Conservation (phyloP, 1,284 basidiomycete species). For the Marasmius sp. region DNA sequence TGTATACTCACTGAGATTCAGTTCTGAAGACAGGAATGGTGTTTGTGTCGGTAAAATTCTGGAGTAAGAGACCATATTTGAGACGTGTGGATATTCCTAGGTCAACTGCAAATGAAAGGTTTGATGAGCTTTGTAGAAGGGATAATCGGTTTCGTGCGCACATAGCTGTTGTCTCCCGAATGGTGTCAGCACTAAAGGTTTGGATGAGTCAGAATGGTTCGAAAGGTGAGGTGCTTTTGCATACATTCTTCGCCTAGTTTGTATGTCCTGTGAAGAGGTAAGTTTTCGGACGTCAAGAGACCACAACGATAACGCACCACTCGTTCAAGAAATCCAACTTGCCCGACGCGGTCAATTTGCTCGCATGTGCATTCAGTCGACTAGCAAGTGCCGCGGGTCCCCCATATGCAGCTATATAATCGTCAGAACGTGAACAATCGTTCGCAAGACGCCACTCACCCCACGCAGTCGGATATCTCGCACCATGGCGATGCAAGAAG, state of each 20-base stretch:
- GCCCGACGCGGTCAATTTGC: conserved; percentile 62
- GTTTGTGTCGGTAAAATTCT: conserved; percentile 76
- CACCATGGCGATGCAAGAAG: conserved; percentile 78
- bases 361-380: conserved; percentile 53
- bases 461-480: conserved; percentile 76
- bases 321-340: conserved; percentile 72
- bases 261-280: conserved; percentile 62
- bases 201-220: conserved; percentile 6
- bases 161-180: conserved; percentile 82
- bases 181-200: conserved; percentile 62
- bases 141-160: conserved; percentile 30
- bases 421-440: neutral
- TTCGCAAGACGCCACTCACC: conserved; percentile 38
- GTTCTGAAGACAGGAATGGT: conserved; percentile 85
- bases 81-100: conserved; percentile 71
- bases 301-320: conserved; percentile 46
- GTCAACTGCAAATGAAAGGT: conserved; percentile 45
- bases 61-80: conserved; percentile 79
- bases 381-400: conserved; percentile 65
- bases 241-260: conserved; percentile 78
- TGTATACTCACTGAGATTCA: conserved; percentile 70
- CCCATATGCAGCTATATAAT: conserved; percentile 52
- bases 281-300: neutral
- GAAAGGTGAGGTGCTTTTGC: neutral
- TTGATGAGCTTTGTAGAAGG: neutral